Percentiles rank a stretch among this genome's conserved stretches.
Conservation (phyloP, 305 asterid species). For the Andrographis paniculata region DNA sequence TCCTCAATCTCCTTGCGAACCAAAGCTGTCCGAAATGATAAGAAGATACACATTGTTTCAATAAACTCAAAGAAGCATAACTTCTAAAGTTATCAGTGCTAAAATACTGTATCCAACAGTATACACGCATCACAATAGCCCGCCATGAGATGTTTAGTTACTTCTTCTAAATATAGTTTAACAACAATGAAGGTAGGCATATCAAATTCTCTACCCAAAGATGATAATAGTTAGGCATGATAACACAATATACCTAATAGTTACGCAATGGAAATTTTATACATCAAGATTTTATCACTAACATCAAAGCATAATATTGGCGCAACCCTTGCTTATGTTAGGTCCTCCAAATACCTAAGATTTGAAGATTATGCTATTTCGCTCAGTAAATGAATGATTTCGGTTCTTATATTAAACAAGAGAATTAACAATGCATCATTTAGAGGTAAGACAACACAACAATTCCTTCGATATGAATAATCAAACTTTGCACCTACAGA, state of each 20-base stretch:
- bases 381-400: not conserved
- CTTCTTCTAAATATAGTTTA: not conserved
- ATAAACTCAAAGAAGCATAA: constrained; percentile 6
- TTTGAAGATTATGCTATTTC: not conserved
- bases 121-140: not conserved
- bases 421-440: not conserved
- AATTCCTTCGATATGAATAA: constrained; percentile 10
- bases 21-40: constrained; percentile 34
- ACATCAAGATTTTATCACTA: not conserved
- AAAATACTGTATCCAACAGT: not conserved
- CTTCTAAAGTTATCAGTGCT: constrained; percentile 8
- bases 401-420: not conserved
- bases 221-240: not conserved
- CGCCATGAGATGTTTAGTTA: not conserved
- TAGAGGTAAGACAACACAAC: constrained; percentile 6
- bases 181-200: not conserved
- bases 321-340: constrained; percentile 8
- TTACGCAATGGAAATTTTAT: not conserved
- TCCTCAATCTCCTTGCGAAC: constrained; percentile 60
- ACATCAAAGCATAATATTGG: not conserved
- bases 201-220: not conserved
- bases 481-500: constrained; percentile 36
- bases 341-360: not conserved
- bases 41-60: constrained; percentile 8
- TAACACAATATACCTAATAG: not conserved